Conservation (phyloP, 1,284 basidiomycete genomes). For the Thelephora terrestris region DNA sequence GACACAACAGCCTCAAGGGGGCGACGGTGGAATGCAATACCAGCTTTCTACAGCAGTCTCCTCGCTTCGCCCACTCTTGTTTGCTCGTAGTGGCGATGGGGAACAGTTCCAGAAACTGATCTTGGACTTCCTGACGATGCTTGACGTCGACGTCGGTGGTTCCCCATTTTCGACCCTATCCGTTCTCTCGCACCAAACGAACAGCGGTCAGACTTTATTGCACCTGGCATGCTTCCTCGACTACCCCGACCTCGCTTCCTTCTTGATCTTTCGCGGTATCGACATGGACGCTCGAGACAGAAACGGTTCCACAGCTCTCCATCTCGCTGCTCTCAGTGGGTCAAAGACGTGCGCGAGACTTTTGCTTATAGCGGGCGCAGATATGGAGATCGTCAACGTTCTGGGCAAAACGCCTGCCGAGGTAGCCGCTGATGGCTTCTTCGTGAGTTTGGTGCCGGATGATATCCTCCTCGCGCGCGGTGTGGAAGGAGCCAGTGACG, state of each 20-base stretch:
- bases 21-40: constrained; percentile 31
- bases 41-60: constrained; percentile 37
- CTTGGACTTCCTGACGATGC: constrained; percentile 67
- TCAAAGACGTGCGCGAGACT: constrained; percentile 58
- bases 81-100: constrained; percentile 39
- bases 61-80: constrained; percentile 43
- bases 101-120: constrained; percentile 70
- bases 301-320: constrained; percentile 87
- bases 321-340: constrained; percentile 72
- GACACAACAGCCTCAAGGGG: background rate
- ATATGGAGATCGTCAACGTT: constrained; percentile 64
- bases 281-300: constrained; percentile 81
- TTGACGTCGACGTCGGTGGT: constrained; percentile 46
- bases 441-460: constrained; percentile 32
- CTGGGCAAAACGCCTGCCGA: constrained; percentile 77
- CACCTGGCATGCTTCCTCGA: constrained; percentile 83
- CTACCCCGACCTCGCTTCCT: constrained; percentile 62
- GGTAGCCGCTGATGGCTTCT: constrained; percentile 54
- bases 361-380: constrained; percentile 73
- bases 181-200: constrained; percentile 55
- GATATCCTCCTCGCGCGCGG: constrained; percentile 26
- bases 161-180: constrained; percentile 27
- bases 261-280: constrained; percentile 64
- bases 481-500: constrained; percentile 37
- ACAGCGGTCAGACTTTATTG: constrained; percentile 74